A percentile compares a stretch with the other conserved stretches of the same genome.
These are phyloP conservation scores for Yarrowia hollandica DNA, from an alignment of 805 yeast species.

Conservation along the genomic window DNA sequence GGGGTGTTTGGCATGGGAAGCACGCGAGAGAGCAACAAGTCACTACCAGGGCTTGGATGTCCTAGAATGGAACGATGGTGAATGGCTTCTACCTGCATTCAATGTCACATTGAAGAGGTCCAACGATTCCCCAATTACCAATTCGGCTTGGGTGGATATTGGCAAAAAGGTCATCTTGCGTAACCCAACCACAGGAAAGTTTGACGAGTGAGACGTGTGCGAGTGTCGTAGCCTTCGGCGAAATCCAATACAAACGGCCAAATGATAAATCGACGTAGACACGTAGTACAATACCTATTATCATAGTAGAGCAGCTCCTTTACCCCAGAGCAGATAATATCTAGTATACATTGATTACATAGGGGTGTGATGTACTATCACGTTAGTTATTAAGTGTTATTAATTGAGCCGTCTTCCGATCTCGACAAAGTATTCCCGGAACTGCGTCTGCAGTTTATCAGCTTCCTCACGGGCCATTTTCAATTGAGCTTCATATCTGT, in stretches of 20 bases:
- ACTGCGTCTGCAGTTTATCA: slow-evolving; percentile 18
- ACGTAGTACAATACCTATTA: too few species aligned
- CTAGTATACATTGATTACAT: slow-evolving; percentile 9
- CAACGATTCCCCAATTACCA: neutral
- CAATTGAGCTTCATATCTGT: neutral
- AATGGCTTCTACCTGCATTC: slow-evolving; percentile 1
- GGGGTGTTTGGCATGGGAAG: slow-evolving; percentile 8
- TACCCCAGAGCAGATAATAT: too few species aligned
- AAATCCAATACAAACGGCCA: too few species aligned
- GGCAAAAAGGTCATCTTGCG: neutral
- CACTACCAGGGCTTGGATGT: slow-evolving; percentile 11
- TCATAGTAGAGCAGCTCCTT: too few species aligned
- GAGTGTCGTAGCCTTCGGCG: too few species aligned
- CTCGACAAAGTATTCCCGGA: slow-evolving; percentile 15
- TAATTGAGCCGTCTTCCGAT: neutral
- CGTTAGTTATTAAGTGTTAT: slow-evolving; percentile 4
- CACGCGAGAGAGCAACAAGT: neutral
- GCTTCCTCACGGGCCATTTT: slow-evolving; percentile 12
- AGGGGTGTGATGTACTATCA: neutral
- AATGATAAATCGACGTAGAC: too few species aligned
- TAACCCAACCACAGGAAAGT: neutral
- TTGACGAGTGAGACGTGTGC: too few species aligned
- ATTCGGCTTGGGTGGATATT: neutral
- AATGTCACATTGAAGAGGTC: neutral
- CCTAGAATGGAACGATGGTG: neutral